These are phyloP conservation scores for Arctostaphylos glauca DNA, from an alignment of 148 eudicot species.

Conservation along the genomic window DNA sequence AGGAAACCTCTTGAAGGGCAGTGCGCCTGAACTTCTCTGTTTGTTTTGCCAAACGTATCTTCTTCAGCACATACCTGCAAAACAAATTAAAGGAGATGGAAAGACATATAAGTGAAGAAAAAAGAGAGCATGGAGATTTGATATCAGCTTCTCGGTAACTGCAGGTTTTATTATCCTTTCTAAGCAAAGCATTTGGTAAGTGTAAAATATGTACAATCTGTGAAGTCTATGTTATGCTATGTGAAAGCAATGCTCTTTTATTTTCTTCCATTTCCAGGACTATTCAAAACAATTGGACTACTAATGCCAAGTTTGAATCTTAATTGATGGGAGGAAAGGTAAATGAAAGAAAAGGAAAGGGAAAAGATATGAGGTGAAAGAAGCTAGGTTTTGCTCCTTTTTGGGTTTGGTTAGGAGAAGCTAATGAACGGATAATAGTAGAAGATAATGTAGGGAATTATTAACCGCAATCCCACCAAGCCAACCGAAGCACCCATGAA, in stretches of 20 bases:
- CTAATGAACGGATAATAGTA: neutral
- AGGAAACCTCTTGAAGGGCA: constrained; percentile 74
- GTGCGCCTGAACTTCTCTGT: constrained; percentile 72
- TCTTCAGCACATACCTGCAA: constrained; percentile 82
- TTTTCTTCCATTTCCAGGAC: neutral
- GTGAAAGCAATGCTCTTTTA: neutral
- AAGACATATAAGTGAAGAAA: neutral
- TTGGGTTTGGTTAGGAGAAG: neutral
- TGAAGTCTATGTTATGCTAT: neutral
- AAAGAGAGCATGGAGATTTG: neutral
- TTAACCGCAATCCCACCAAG: no score
- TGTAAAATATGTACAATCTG: neutral
- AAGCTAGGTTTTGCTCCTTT: neutral
- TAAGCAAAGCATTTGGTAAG: neutral
- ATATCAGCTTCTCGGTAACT: neutral
- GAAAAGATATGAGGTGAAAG: neutral
- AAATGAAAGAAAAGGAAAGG: neutral
- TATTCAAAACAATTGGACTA: neutral
- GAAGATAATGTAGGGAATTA: no score
- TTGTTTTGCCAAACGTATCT: constrained; percentile 75
- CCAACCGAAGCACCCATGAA: no score
- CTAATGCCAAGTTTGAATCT: neutral
- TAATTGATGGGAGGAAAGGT: neutral
- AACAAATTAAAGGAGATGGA: neutral
- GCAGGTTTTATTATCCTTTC: neutral